These are phyloP conservation scores for Neltuma alba DNA, from an alignment of 306 rosid species.

Conservation along the genomic window DNA sequence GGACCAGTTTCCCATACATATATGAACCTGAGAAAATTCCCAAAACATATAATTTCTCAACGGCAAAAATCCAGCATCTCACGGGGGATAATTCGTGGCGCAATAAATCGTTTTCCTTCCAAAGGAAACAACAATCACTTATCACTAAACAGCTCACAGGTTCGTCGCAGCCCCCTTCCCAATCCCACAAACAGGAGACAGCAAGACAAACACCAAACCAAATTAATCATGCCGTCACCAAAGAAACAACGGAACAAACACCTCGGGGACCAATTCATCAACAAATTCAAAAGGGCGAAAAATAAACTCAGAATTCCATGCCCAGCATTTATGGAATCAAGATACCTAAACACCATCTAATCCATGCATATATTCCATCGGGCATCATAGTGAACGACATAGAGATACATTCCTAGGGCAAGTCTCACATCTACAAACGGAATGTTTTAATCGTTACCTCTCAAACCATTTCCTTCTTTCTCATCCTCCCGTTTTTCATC, in stretches of 20 bases:
- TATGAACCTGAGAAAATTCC: not conserved
- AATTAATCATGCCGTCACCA: not conserved
- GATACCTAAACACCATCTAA: not conserved
- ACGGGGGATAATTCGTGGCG: not conserved
- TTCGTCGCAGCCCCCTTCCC: not conserved
- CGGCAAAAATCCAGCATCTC: not conserved
- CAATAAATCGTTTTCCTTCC: not conserved
- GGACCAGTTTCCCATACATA: not conserved
- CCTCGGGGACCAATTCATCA: not conserved
- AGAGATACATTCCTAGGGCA: not conserved
- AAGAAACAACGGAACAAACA: not conserved
- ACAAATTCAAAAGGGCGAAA: not conserved
- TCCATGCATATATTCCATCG: not conserved
- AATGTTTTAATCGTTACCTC: slow-evolving; percentile 31
- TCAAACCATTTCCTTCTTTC: slow-evolving; percentile 37
- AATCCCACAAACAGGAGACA: not conserved
- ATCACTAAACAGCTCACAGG: not conserved
- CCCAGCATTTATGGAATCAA: not conserved
- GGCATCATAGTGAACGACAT: not conserved
- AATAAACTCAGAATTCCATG: not conserved
- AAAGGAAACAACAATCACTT: not conserved
- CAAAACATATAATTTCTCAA: not conserved
- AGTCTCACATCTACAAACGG: not conserved
- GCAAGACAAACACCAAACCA: not conserved
- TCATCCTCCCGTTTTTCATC: slow-evolving; percentile 34